Percentiles rank a stretch among this genome's conserved stretches.
Conservation (phyloP, 306 rosid genomes). For the Acacia confusa region DNA sequence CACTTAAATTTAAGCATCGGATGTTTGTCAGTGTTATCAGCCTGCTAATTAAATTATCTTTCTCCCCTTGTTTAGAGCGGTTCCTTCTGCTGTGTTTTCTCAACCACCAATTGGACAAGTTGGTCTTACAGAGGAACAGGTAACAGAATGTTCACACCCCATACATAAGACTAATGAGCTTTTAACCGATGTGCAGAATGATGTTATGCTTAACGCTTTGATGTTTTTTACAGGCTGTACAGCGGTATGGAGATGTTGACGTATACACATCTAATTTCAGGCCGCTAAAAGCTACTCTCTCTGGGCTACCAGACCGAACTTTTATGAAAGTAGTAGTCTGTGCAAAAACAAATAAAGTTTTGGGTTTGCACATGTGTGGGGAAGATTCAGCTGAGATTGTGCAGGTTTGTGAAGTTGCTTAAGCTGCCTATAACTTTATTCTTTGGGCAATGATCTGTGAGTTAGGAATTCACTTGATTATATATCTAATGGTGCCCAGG, state of each 20-base stretch:
- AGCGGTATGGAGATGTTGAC: conserved; percentile 79
- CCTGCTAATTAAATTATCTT: conserved; percentile 28
- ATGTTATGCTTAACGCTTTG: conserved; percentile 18
- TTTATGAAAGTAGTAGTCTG: conserved; percentile 88
- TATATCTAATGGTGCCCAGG: conserved; percentile 52
- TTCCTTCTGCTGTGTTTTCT: conserved; percentile 96
- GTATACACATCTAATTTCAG: conserved; percentile 79
- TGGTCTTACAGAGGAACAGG: conserved; percentile 96
- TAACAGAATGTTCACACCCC: conserved; percentile 31
- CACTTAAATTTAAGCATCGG: conserved; percentile 10
- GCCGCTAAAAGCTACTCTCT: conserved; percentile 93
- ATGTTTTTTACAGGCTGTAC: conserved; percentile 64
- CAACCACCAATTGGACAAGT: conserved; percentile 97
- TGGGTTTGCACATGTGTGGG: conserved; percentile 95
- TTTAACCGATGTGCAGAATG: conserved; percentile 25
- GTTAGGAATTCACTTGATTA: conserved; percentile 26
- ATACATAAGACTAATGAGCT: conserved; percentile 27
- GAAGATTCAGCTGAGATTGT: conserved; percentile 89
- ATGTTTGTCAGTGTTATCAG: conserved; percentile 3
- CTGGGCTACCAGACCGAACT: conserved; percentile 87
- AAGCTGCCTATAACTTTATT: conserved; percentile 13
- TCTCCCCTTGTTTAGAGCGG: conserved; percentile 53
- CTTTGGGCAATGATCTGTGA: conserved; percentile 17
- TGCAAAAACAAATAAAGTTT: conserved; percentile 70
- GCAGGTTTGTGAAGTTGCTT: conserved; percentile 62